A percentile compares a stretch with the other conserved stretches of the same genome.
phyloP scores from a whole-genome alignment of 2,329 filamentous ascomycete genomes.

The Stagonosporopsis vannaccii region DNA sequence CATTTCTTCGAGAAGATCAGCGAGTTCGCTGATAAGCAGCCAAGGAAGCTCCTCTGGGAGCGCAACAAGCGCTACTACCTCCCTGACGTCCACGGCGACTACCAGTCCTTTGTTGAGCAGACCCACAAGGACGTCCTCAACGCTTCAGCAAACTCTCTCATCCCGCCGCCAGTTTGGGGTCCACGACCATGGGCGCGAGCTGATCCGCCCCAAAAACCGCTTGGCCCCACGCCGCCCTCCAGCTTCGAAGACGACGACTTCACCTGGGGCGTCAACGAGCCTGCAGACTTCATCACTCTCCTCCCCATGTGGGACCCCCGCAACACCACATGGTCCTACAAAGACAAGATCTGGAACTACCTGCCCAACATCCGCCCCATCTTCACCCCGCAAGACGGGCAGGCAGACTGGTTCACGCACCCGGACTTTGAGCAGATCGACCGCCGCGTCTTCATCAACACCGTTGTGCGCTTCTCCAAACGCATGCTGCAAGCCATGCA shows the following conservation, averaged over 20 bases:
- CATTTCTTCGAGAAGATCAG: conserved; percentile 74
- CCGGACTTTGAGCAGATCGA: conserved; percentile 59
- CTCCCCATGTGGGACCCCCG: conserved; percentile 92
- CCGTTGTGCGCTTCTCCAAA: conserved; percentile 81
- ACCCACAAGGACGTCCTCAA: conserved; percentile 53
- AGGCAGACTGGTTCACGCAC: conserved; percentile 62
- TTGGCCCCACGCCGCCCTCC: conserved; percentile 76
- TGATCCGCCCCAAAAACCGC: conserved; percentile 72
- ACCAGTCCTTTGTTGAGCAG: conserved; percentile 53
- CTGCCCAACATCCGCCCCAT: conserved; percentile 70
- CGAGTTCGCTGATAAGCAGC: conserved; percentile 61
- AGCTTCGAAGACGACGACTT: conserved; percentile 81
- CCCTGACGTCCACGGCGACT: conserved; percentile 60
- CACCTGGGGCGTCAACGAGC: conserved; percentile 86
- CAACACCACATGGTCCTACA: conserved; percentile 77
- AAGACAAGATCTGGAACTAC: conserved; percentile 60
- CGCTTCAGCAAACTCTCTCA: conserved; percentile 47
- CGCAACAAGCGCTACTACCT: conserved; percentile 65
- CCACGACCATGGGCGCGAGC: conserved; percentile 69
- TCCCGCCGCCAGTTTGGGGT: conserved; percentile 78
- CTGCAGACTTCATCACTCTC: conserved; percentile 89
- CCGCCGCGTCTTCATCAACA: conserved; percentile 87
- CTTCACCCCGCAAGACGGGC: conserved; percentile 82
- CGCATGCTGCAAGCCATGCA: conserved; percentile 88
- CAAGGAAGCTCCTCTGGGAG: conserved; percentile 66